These are phyloP conservation scores for Lactarius pseudohatsudake DNA, from an alignment of 768 basidiomycete species.

Conservation along the genomic window DNA sequence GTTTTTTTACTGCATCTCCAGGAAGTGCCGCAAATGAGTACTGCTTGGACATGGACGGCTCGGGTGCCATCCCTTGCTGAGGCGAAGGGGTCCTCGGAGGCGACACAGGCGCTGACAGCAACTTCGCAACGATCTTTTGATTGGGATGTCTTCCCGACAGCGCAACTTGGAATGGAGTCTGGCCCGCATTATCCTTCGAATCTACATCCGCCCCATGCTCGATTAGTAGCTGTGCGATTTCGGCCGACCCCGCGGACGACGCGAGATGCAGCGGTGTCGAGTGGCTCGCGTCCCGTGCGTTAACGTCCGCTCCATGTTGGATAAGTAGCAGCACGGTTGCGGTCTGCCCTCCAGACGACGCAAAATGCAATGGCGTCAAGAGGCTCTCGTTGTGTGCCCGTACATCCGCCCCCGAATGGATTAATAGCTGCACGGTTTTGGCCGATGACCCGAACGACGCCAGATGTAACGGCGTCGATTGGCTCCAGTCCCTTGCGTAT, in stretches of 20 bases:
- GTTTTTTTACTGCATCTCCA: conserved; percentile 78
- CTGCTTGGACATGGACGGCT: conserved; percentile 46
- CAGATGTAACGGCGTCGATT: background rate
- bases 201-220: background rate
- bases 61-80: background rate
- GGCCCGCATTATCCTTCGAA: background rate
- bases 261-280: background rate
- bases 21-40: conserved; percentile 82
- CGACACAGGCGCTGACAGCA: no score
- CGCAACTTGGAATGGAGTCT: background rate
- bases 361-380: no score
- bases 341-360: no score
- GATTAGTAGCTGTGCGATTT: background rate
- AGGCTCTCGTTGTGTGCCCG: background rate
- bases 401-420: background rate
- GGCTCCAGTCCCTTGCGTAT: no score
- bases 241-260: background rate
- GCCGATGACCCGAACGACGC: background rate
- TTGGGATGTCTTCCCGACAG: no score
- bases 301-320: background rate
- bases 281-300: background rate
- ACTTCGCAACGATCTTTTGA: no score
- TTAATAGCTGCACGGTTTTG: background rate
- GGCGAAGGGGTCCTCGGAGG: no score
- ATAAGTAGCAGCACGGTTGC: background rate